Evolutionary conservation across 345 rosid species (phyloP).

Genomic region (Clarkia xantiana): DNA sequence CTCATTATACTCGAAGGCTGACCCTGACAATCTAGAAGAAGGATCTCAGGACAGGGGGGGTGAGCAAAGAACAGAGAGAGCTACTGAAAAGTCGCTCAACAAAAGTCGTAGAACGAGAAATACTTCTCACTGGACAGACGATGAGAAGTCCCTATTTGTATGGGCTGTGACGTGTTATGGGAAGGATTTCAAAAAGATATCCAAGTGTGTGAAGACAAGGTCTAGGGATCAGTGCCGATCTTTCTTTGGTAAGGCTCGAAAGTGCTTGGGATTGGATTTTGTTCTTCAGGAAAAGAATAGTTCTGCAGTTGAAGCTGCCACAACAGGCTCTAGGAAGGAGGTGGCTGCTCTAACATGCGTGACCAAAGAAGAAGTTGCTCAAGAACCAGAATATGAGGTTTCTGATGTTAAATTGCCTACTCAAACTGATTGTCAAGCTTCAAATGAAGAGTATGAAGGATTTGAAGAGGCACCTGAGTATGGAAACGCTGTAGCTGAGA

Average conservation of each 20-base stretch:
- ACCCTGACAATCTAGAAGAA: conserved; percentile 49
- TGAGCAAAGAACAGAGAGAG: too few species aligned
- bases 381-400: conserved; percentile 10
- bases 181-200: conserved; percentile 68
- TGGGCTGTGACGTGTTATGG: conserved; percentile 69
- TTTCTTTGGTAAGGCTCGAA: conserved; percentile 86
- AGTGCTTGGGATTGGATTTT: conserved; percentile 75
- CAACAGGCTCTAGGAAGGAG: conserved; percentile 27
- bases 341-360: conserved; percentile 15
- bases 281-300: conserved; percentile 28
- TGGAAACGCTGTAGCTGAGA: too few species aligned
- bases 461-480: neutral
- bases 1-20: conserved; percentile 63
- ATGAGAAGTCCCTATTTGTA: conserved; percentile 66
- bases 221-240: conserved; percentile 79
- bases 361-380: conserved; percentile 9
- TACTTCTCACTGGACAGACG: conserved; percentile 80
- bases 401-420: neutral
- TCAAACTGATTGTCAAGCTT: neutral
- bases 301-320: conserved; percentile 53
- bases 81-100: conserved; percentile 52
- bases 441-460: neutral
- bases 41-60: conserved; percentile 9
- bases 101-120: conserved; percentile 81
- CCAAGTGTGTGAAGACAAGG: conserved; percentile 47